Percentiles rank a stretch among this genome's conserved stretches.
phyloP scores from a whole-genome alignment of 345 rosid species.

The Salix purpurea region DNA sequence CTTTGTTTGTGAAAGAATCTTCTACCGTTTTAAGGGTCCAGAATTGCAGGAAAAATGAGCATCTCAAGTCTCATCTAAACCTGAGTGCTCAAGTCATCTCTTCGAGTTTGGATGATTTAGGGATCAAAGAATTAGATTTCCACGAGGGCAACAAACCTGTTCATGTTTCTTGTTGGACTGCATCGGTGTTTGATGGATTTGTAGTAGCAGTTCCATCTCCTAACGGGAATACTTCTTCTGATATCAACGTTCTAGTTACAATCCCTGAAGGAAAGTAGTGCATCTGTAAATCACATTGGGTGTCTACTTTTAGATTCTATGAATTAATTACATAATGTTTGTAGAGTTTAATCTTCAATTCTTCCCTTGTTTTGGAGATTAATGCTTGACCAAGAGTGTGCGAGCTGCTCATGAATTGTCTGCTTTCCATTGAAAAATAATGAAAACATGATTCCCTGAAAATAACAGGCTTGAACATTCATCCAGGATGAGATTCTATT shows the following conservation, averaged over 20 bases:
- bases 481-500: too few relatives aligned
- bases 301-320: too few relatives aligned
- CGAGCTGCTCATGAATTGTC: too few relatives aligned
- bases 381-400: too few relatives aligned
- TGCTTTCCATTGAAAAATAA: too few relatives aligned
- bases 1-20: slow-evolving; percentile 45
- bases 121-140: slow-evolving; percentile 32
- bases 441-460: too few relatives aligned
- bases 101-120: slow-evolving; percentile 36
- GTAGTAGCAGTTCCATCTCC: slow-evolving; percentile 37
- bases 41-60: slow-evolving; percentile 21
- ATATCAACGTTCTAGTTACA: slow-evolving; percentile 31
- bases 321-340: too few relatives aligned
- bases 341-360: too few relatives aligned
- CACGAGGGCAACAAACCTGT: slow-evolving; percentile 32
- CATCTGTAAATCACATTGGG: too few relatives aligned
- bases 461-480: too few relatives aligned
- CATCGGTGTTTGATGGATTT: slow-evolving; percentile 33
- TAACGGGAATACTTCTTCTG: neutral
- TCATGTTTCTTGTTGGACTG: slow-evolving; percentile 50
- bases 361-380: too few relatives aligned
- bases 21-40: slow-evolving; percentile 30
- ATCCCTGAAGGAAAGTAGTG: slow-evolving; percentile 16
- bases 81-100: neutral
- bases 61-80: neutral